phyloP scores from a whole-genome alignment of 306 rosid species.

The Prunus dulcis region DNA sequence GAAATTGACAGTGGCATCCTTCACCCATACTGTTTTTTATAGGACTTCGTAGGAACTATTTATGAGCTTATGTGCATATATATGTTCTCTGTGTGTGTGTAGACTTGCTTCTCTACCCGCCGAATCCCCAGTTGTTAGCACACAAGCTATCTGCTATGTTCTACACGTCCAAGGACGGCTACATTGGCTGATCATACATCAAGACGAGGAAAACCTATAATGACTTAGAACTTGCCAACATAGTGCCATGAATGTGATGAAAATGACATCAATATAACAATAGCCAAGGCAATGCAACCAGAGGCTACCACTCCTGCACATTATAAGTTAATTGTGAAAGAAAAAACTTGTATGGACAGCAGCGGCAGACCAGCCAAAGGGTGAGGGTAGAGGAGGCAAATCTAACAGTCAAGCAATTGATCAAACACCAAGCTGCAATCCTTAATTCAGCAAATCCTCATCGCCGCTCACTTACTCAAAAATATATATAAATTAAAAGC shows the following conservation, averaged over 20 bases:
- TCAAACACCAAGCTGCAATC: background rate
- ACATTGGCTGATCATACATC: no score
- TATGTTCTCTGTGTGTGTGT: background rate
- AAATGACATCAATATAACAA: background rate
- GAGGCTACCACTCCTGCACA: background rate
- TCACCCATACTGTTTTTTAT: background rate
- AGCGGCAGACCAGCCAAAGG: background rate
- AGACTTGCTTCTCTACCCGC: background rate
- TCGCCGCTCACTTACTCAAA: slow-evolving; percentile 1
- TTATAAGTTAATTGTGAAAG: background rate
- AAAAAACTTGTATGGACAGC: background rate
- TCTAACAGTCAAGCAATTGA: slow-evolving; percentile 1
- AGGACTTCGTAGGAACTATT: background rate
- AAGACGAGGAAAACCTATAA: background rate
- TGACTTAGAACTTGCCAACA: background rate
- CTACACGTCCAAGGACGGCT: background rate
- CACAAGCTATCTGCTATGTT: background rate
- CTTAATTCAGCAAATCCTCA: background rate
- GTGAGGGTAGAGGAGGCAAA: background rate
- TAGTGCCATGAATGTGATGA: background rate
- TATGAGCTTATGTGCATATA: background rate
- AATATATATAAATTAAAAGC: background rate
- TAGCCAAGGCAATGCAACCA: slow-evolving; percentile 7
- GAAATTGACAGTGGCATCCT: background rate
- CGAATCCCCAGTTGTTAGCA: background rate